Conservation (phyloP, 768 basidiomycete genomes). For the Phaeotremella fagi region DNA sequence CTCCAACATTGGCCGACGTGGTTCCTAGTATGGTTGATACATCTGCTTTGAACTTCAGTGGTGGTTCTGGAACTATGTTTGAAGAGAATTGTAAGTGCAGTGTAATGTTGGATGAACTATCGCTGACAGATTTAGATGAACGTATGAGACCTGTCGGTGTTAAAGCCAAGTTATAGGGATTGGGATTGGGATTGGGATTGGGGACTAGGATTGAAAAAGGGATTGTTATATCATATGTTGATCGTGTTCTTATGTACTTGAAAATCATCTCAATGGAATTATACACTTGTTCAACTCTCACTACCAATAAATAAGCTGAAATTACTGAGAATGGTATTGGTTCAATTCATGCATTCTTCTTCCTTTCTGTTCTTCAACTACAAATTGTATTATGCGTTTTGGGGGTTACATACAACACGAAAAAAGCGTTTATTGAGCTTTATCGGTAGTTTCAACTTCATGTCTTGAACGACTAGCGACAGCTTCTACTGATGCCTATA, state of each 20-base stretch:
- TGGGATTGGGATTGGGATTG: neutral
- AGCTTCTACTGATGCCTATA: neutral
- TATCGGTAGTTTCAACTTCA: neutral
- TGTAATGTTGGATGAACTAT: neutral
- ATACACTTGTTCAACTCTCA: too few species aligned
- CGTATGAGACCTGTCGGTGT: slow-evolving; percentile 16
- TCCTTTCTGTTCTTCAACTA: too few species aligned
- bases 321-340: neutral
- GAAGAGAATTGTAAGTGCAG: slow-evolving; percentile 68
- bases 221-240: too few species aligned
- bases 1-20: slow-evolving; percentile 70
- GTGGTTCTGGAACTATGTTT: slow-evolving; percentile 65
- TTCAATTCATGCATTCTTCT: too few species aligned
- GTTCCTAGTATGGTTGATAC: slow-evolving; percentile 87
- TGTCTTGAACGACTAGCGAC: neutral
- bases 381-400: too few species aligned
- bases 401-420: too few species aligned
- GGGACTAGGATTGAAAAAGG: too few species aligned
- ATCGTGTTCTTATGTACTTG: too few species aligned
- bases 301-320: too few species aligned
- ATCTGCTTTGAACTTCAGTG: slow-evolving; percentile 59
- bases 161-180: slow-evolving; percentile 12
- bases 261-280: too few species aligned
- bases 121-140: slow-evolving; percentile 9
- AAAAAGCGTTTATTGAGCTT: neutral